Conservation (phyloP, 164 flowering plant genomes). For the Nymphaea colorata region DNA sequence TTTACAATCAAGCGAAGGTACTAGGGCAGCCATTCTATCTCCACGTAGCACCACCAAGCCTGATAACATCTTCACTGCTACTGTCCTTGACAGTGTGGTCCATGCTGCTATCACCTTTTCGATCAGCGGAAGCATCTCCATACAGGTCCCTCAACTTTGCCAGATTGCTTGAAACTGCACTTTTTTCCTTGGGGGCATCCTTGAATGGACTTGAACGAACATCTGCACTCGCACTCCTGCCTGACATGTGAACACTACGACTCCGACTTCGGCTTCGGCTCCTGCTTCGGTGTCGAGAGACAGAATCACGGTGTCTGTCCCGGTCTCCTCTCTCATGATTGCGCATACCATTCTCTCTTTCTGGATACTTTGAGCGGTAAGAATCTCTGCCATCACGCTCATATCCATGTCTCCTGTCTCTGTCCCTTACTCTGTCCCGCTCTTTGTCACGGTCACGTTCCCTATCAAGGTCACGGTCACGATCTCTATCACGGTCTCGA, state of each 20-base stretch:
- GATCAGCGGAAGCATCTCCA: conserved; percentile 44
- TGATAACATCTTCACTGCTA: conserved; percentile 71
- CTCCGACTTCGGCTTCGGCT: conserved; percentile 60
- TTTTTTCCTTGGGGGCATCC: conserved; percentile 40
- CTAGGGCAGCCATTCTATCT: conserved; percentile 19
- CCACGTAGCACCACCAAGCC: conserved; percentile 88
- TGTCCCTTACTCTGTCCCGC: conserved; percentile 21
- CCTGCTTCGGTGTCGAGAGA: conserved; percentile 30
- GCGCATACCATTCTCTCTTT: conserved; percentile 30
- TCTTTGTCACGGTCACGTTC: conserved; percentile 23
- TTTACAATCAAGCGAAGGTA: too few species aligned
- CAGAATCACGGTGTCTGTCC: conserved; percentile 26
- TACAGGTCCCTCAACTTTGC: conserved; percentile 84
- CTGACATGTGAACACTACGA: conserved; percentile 16
- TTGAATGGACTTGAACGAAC: conserved; percentile 26
- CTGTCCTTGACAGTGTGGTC: conserved; percentile 34
- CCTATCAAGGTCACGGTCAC: conserved; percentile 21
- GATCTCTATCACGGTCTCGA: conserved; percentile 13
- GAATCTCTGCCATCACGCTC: conserved; percentile 14
- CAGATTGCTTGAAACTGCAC: conserved; percentile 54
- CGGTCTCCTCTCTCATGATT: conserved; percentile 32
- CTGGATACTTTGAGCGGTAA: conserved; percentile 9
- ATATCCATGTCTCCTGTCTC: conserved; percentile 20
- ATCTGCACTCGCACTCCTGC: conserved; percentile 34
- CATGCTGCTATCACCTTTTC: conserved; percentile 16